phyloP scores from a whole-genome alignment of 1,284 basidiomycete genomes.

The Schizopora paradoxa region DNA sequence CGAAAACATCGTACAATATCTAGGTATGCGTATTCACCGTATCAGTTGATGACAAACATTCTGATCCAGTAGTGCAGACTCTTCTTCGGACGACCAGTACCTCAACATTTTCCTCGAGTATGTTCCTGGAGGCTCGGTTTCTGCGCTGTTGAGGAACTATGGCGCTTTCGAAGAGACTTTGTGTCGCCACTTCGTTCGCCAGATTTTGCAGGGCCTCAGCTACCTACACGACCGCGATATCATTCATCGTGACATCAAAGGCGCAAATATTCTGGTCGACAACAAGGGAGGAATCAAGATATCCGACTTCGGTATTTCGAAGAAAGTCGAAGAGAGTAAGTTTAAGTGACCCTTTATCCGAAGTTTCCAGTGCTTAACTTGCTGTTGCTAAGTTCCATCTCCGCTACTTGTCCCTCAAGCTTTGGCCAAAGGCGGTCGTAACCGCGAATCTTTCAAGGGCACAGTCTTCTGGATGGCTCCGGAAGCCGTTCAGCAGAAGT shows the following conservation, averaged over 20 bases:
- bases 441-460: constrained; percentile 90
- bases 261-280: constrained; percentile 96
- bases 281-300: constrained; percentile 99
- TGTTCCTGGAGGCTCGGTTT: constrained; percentile 95
- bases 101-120: constrained; percentile 99
- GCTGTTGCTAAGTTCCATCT: no score
- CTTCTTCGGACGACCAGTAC: constrained; percentile 80
- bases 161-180: constrained; percentile 96
- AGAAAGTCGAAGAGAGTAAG: constrained; percentile 94
- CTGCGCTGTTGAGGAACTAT: constrained; percentile 88
- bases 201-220: constrained; percentile 87
- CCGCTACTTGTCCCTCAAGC: constrained; percentile 47
- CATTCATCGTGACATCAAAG: constrained; percentile 98
- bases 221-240: constrained; percentile 95
- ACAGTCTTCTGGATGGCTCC: constrained; percentile 99
- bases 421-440: constrained; percentile 69
- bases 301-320: constrained; percentile 98
- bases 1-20: constrained; percentile 97
- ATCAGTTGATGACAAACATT: neutral
- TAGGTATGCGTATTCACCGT: constrained; percentile 52
- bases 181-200: constrained; percentile 91
- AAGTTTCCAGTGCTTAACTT: constrained; percentile 12
- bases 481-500: constrained; percentile 95
- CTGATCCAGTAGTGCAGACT: constrained; percentile 47
- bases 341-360: constrained; percentile 21